Evolutionary conservation across 2,329 filamentous ascomycete genomes (phyloP), one percentile per base, ranked within the genome.

Genomic region (Penicillium freii): DNA sequence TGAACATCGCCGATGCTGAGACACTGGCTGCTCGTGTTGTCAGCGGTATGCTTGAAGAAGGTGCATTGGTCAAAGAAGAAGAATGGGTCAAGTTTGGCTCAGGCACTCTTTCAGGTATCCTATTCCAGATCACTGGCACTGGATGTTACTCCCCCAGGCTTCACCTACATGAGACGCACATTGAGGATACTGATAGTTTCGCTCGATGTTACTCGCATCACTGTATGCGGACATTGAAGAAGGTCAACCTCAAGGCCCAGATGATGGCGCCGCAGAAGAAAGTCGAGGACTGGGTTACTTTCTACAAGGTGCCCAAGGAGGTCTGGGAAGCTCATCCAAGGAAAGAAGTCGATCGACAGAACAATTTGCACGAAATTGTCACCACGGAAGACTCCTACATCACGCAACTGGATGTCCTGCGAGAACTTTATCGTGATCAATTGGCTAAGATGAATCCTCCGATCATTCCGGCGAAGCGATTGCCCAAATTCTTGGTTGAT

Each of bases 1-100:
- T 99, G 91, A 97, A 99, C 67, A 93, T 94, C 42, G 92, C 93
- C 6, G 95, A 99, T 79, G 94, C 94, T 0, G 94, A 99, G 72
- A 88, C 87, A 1, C 80, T 99, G 51, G 91, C 90, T 60, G 84
- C 85, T 57, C 86, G 85, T 40, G 90, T 96, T 0, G 87, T 96
- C 2, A 81, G 86, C 54, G 84, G 87, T 46, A 94, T 99, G 90
- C 84, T 93, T 63, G 82, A 84, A 25, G 86, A 88, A 9, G 88
- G 87, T 39, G 90, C 91, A 11, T 78, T 99, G 33, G 80, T 95
- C 5, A 87, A 88, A 15, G 93, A 97, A 34, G 94, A 99, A 73
- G 95, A 99, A 77, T 99, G 95, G 94, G 88, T 99, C 63, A 97
- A 95, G 71, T 92, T 97, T 70, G 89, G 91, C 7, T 81, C 84